Evolutionary conservation across 495 filamentous ascomycete genomes (phyloP).

Genomic region (Massariosphaeria phaeospora): DNA sequence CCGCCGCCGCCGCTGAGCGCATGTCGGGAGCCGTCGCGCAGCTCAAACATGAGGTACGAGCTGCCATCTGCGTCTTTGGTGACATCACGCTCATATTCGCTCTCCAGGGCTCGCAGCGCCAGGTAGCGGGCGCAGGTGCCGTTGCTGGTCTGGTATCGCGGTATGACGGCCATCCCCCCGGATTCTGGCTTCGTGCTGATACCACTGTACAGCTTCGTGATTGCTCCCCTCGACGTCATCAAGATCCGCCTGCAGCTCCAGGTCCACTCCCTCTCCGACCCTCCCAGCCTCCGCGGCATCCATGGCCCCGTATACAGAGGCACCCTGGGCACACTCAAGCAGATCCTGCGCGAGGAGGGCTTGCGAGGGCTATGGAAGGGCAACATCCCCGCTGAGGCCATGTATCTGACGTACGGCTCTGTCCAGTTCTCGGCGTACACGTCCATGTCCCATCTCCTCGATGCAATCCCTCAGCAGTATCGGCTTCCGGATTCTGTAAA

Average conservation of each 20-base stretch:
- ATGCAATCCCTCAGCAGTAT: slow-evolving; percentile 49
- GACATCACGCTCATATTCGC: background rate
- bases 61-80: background rate
- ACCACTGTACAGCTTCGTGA: slow-evolving; percentile 60
- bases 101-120: slow-evolving; percentile 67
- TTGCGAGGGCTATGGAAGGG: slow-evolving; percentile 93
- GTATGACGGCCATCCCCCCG: slow-evolving; percentile 39
- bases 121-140: slow-evolving; percentile 79
- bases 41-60: slow-evolving; percentile 79
- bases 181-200: background rate
- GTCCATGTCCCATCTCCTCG: slow-evolving; percentile 49
- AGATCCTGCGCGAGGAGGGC: slow-evolving; percentile 74
- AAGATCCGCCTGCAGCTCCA: slow-evolving; percentile 96
- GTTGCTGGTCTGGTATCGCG: slow-evolving; percentile 86
- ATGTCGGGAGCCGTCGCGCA: slow-evolving; percentile 71
- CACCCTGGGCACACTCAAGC: slow-evolving; percentile 67
- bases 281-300: slow-evolving; percentile 49
- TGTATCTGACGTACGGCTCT: slow-evolving; percentile 86
- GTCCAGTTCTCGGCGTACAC: slow-evolving; percentile 91
- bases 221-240: slow-evolving; percentile 89
- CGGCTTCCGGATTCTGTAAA: slow-evolving; percentile 55
- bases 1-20: slow-evolving; percentile 42
- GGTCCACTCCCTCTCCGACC: slow-evolving; percentile 70
- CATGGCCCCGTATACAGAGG: slow-evolving; percentile 70
- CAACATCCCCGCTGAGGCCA: slow-evolving; percentile 87